Conservation (phyloP, 2,329 filamentous ascomycete species). For the Pestalotiopsis sp. region DNA sequence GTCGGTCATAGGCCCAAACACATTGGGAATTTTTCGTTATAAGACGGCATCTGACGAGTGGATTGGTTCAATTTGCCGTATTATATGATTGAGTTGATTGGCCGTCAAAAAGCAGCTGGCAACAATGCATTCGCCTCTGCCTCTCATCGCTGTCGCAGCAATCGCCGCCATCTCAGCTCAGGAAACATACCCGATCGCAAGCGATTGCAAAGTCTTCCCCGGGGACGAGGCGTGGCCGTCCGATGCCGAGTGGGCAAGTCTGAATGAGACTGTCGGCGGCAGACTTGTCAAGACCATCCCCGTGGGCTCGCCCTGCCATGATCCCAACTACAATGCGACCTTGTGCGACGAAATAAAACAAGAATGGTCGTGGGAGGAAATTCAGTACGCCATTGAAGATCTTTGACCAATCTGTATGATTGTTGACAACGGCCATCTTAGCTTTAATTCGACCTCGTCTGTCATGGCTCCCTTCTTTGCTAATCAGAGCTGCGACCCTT, state of each 20-base stretch:
- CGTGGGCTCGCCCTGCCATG: constrained; percentile 47
- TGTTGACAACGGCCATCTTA: not conserved
- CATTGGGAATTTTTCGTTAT: no score
- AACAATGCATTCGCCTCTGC: not conserved
- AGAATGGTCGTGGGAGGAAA: not conserved
- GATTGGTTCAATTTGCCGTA: no score
- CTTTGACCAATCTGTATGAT: not conserved
- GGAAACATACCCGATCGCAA: not conserved
- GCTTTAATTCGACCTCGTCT: constrained; percentile 14
- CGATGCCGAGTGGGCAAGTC: constrained; percentile 20
- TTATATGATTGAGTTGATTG: not conserved
- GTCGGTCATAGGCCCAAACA: no score
- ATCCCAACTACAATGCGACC: constrained; percentile 36
- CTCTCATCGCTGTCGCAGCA: not conserved
- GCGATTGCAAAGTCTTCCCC: constrained; percentile 18
- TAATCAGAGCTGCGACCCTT: constrained; percentile 15
- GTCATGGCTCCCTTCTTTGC: constrained; percentile 14
- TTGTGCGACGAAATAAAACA: constrained; percentile 29
- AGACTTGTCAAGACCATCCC: constrained; percentile 47
- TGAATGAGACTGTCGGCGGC: constrained; percentile 48
- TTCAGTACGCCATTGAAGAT: not conserved
- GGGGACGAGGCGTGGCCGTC: constrained; percentile 19
- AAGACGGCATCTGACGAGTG: no score
- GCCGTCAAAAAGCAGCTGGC: not conserved
- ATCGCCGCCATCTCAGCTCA: not conserved